phyloP scores from a whole-genome alignment of 148 eudicot genomes.

The Fagopyrum tataricum region DNA sequence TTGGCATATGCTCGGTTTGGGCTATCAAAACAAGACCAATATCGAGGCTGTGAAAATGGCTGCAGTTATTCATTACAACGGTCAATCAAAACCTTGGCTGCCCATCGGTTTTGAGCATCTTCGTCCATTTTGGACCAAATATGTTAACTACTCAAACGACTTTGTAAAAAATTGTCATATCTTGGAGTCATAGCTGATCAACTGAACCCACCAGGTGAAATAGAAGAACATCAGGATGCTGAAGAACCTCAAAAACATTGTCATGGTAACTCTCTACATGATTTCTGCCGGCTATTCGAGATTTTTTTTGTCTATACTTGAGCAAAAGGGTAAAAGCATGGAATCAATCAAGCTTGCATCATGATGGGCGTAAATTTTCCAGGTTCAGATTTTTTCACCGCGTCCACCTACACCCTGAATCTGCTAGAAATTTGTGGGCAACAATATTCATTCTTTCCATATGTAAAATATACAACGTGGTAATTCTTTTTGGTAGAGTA shows the following conservation, averaged over 20 bases:
- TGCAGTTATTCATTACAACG: conserved; percentile 97
- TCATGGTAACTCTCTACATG: conserved; percentile 12
- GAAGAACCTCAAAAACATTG: conserved; percentile 19
- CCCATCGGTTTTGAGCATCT: conserved; percentile 97
- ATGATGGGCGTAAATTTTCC: conserved; percentile 18
- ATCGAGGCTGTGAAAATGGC: conserved; percentile 72
- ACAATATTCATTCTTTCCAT: conserved; percentile 45
- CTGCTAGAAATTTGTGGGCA: conserved; percentile 29
- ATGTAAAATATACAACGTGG: conserved; percentile 40
- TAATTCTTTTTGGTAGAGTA: conserved; percentile 40
- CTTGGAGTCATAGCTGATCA: conserved; percentile 52
- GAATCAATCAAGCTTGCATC: conserved; percentile 18
- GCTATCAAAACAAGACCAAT: conserved; percentile 80
- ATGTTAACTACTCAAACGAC: conserved; percentile 81
- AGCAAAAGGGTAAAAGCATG: conserved; percentile 23
- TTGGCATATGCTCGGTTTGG: conserved; percentile 98
- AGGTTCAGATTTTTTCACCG: conserved; percentile 19
- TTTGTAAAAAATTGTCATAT: conserved; percentile 90
- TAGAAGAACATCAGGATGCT: conserved; percentile 22
- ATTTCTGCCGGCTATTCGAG: conserved; percentile 24
- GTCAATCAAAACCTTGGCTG: conserved; percentile 96
- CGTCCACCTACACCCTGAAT: conserved; percentile 10
- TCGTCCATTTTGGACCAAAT: conserved; percentile 95
- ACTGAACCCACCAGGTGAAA: conserved; percentile 19
- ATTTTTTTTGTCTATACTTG: conserved; percentile 25